Percentiles rank a stretch among this genome's conserved stretches.
Conservation (phyloP, 352 stramenopile species). For the Phytopythium ostracodes region DNA sequence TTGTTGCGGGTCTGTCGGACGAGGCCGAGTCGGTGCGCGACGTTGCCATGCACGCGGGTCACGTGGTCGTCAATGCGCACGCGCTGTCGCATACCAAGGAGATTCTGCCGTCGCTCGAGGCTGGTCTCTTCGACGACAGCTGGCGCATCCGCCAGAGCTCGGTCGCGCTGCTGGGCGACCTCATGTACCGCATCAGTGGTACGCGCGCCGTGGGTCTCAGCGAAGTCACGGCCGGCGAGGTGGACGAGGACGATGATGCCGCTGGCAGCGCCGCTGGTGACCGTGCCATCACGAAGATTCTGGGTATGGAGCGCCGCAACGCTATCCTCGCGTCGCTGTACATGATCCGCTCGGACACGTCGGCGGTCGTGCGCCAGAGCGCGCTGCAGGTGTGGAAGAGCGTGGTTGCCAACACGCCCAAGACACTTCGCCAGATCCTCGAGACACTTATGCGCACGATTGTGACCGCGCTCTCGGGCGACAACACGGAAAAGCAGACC, state of each 20-base stretch:
- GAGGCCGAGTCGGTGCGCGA: conserved; percentile 98
- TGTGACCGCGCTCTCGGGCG: conserved; percentile 92
- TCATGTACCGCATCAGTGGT: conserved; percentile 97
- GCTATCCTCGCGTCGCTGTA: conserved; percentile 98
- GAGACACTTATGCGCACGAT: conserved; percentile 95
- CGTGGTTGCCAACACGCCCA: conserved; percentile 96
- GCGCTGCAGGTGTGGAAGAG: conserved; percentile 99
- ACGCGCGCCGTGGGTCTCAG: conserved; percentile 89
- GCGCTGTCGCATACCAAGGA: conserved; percentile 96
- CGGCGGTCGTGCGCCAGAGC: conserved; percentile 94
- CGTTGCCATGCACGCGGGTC: conserved; percentile 95
- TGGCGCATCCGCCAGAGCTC: conserved; percentile 98
- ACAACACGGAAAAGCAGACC: conserved; percentile 87
- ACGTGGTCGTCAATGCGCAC: conserved; percentile 97
- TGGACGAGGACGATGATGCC: conserved; percentile 86
- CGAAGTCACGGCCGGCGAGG: conserved; percentile 35
- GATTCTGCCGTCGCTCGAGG: conserved; percentile 96
- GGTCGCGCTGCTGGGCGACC: conserved; percentile 93
- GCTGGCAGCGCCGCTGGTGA: conserved; percentile 79
- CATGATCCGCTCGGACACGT: conserved; percentile 97
- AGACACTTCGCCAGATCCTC: conserved; percentile 97
- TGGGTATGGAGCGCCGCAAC: conserved; percentile 94
- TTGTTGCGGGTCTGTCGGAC: conserved; percentile 97
- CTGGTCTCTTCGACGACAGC: conserved; percentile 96
- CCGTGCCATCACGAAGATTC: conserved; percentile 84